Evolutionary conservation across 148 eudicot species (phyloP).

Genomic region (Camellia sinensis): DNA sequence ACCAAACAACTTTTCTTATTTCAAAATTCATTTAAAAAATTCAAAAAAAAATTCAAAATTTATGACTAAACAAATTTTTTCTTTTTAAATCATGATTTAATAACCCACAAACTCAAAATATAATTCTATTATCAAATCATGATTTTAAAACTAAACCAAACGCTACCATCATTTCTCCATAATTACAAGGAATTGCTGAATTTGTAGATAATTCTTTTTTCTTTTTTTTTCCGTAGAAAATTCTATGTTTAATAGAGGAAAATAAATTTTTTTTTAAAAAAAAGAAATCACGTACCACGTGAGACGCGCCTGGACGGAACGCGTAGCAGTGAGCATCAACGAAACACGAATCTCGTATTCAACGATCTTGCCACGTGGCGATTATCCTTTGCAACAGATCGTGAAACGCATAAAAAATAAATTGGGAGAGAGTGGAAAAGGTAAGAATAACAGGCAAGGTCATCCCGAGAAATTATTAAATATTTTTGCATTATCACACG

Average conservation of each 20-base stretch:
- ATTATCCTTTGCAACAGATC: neutral
- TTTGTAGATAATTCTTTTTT: neutral
- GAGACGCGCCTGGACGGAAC: neutral
- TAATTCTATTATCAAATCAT: no score
- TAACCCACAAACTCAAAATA: no score
- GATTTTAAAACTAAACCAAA: no score
- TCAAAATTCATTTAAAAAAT: no score
- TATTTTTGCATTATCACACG: neutral
- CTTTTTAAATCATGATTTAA: no score
- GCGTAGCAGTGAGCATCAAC: neutral
- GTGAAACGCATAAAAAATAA: no score
- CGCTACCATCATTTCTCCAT: no score
- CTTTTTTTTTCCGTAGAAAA: neutral
- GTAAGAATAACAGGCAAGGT: neutral
- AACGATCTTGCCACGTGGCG: constrained; percentile 20
- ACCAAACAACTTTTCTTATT: no score
- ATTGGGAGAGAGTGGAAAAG: neutral
- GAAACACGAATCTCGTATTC: neutral
- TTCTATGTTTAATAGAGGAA: no score
- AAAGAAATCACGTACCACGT: neutral
- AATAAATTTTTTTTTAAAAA: neutral
- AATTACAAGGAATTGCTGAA: no score
- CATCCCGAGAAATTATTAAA: neutral
- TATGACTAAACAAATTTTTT: no score
- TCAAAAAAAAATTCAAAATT: no score